phyloP scores from a whole-genome alignment of 2,329 filamentous ascomycete genomes.

The Hymenoscyphus occultus region DNA sequence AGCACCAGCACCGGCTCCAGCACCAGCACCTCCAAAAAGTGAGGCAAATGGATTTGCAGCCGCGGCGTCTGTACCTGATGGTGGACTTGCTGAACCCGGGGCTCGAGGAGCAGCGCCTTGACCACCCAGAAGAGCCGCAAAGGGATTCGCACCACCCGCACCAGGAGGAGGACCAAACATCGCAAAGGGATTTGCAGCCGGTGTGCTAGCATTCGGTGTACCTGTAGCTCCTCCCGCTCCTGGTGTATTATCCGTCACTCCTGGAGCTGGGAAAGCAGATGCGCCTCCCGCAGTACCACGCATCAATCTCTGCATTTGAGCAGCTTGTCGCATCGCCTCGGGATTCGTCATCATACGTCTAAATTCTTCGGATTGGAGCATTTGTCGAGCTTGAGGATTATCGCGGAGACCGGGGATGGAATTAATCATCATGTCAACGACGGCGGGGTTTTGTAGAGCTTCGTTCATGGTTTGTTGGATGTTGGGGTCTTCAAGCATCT shows the following conservation, averaged over 20 bases:
- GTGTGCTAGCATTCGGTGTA: conserved; percentile 24
- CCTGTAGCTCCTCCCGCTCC: conserved; percentile 35
- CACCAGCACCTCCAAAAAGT: conserved; percentile 53
- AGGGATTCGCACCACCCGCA: conserved; percentile 52
- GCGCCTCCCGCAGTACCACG: conserved; percentile 45
- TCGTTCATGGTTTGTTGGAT: conserved; percentile 88
- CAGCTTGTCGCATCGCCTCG: conserved; percentile 74
- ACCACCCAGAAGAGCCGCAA: conserved; percentile 55
- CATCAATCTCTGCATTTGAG: conserved; percentile 76
- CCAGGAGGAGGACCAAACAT: conserved; percentile 35
- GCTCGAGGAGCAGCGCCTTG: conserved; percentile 33
- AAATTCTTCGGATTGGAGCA: conserved; percentile 85
- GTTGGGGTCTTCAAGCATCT: conserved; percentile 85
- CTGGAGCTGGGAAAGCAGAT: conserved; percentile 79
- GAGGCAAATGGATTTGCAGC: conserved; percentile 65
- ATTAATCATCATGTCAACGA: conserved; percentile 93
- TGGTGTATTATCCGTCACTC: conserved; percentile 82
- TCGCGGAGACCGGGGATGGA: conserved; percentile 79
- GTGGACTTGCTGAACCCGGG: conserved; percentile 34
- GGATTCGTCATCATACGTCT: conserved; percentile 92
- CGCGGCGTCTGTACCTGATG: conserved; percentile 36
- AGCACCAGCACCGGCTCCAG: conserved; percentile 24
- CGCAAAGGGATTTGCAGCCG: conserved; percentile 29
- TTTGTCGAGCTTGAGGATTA: conserved; percentile 71
- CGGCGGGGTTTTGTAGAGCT: conserved; percentile 89